Percentiles rank a stretch among this genome's conserved stretches.
Evolutionary conservation across 2,329 filamentous ascomycete species (phyloP).

Genomic region (Podosphaera aphanis): DNA sequence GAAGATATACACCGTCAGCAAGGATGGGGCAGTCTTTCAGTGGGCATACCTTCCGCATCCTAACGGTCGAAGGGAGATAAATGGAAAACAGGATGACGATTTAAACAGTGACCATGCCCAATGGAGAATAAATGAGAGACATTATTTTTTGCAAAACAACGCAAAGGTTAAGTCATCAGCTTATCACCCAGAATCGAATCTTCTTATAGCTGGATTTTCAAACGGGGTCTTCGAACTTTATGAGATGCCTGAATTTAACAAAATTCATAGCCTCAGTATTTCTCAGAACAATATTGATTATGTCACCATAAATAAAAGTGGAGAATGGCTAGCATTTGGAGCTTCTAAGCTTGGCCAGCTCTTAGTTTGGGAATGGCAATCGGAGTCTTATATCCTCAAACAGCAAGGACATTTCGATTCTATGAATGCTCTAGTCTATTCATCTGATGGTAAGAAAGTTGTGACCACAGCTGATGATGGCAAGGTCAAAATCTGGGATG

Average conservation of each 20-base stretch:
- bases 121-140: conserved; percentile 76
- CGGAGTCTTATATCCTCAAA: conserved; percentile 94
- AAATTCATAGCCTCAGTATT: conserved; percentile 80
- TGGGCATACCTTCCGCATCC: conserved; percentile 51
- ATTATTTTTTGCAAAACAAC: conserved; percentile 85
- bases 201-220: conserved; percentile 93
- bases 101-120: conserved; percentile 36
- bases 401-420: conserved; percentile 94
- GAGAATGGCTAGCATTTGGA: conserved; percentile 93
- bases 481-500: conserved; percentile 97
- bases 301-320: conserved; percentile 78
- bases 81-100: conserved; percentile 34
- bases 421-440: conserved; percentile 82
- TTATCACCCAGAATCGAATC: conserved; percentile 64
- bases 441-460: conserved; percentile 77
- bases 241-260: conserved; percentile 86
- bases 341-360: conserved; percentile 87
- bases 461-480: conserved; percentile 90
- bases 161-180: conserved; percentile 74
- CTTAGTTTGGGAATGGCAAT: conserved; percentile 99
- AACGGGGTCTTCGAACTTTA: conserved; percentile 86
- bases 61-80: conserved; percentile 24
- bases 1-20: conserved; percentile 85
- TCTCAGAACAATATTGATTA: conserved; percentile 93
- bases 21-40: conserved; percentile 85